These are phyloP conservation scores for Alternaria dauci DNA, from an alignment of 2,329 filamentous ascomycete species.

Conservation along the genomic window DNA sequence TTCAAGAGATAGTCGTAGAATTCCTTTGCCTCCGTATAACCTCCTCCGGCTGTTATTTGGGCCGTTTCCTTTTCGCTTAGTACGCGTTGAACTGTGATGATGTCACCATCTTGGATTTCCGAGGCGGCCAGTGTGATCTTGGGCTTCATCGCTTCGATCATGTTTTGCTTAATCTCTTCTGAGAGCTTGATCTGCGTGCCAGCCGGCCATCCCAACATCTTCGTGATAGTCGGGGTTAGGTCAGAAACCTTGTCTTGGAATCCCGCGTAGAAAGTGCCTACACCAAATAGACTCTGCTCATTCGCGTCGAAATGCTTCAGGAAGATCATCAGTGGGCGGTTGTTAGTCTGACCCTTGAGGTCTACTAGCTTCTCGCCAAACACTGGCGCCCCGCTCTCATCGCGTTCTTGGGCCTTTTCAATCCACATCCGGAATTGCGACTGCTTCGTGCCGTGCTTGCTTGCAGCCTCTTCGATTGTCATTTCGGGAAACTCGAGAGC, in stretches of 20 bases:
- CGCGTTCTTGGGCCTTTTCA: conserved; percentile 73
- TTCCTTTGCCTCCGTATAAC: conserved; percentile 74
- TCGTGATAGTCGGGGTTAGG: conserved; percentile 76
- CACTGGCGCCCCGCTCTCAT: conserved; percentile 73
- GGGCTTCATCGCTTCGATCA: conserved; percentile 94
- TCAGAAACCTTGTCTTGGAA: conserved; percentile 90
- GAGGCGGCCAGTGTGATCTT: conserved; percentile 89
- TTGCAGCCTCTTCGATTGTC: conserved; percentile 70
- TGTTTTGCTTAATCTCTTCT: conserved; percentile 97
- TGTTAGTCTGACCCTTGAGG: conserved; percentile 60
- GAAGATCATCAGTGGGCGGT: conserved; percentile 79
- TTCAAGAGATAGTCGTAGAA: conserved; percentile 96
- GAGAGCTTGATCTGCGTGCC: conserved; percentile 78
- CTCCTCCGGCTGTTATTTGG: conserved; percentile 49
- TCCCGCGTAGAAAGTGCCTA: conserved; percentile 85
- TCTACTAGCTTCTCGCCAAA: conserved; percentile 74
- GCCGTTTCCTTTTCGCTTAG: conserved; percentile 58
- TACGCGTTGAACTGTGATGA: conserved; percentile 88
- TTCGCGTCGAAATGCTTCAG: conserved; percentile 90
- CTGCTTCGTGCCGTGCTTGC: conserved; percentile 73
- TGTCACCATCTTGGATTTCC: conserved; percentile 96
- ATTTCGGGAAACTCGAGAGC: conserved; percentile 80
- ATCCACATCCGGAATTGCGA: conserved; percentile 82
- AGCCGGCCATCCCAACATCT: conserved; percentile 85
- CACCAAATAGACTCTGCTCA: conserved; percentile 75